Evolutionary conservation across 345 rosid species (phyloP).

Genomic region (Streptanthus diversifolius): DNA sequence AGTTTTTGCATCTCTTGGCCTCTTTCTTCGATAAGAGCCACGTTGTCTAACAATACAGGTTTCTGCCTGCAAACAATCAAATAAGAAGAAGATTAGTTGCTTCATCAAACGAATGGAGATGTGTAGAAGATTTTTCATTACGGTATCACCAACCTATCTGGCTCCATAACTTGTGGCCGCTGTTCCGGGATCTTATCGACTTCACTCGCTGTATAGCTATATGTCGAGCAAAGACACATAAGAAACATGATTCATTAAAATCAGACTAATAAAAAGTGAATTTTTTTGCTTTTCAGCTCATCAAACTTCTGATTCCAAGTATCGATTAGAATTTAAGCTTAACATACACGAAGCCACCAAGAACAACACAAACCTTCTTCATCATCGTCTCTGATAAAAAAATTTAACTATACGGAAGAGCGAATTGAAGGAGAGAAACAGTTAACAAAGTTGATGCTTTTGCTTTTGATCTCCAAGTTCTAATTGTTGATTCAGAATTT

Average conservation of each 20-base stretch:
- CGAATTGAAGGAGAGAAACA: not conserved
- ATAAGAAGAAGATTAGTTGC: not conserved
- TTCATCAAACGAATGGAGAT: not conserved
- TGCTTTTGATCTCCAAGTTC: not conserved
- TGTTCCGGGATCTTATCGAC: slow-evolving; percentile 24
- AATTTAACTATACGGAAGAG: not conserved
- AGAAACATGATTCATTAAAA: not conserved
- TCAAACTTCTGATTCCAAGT: not conserved
- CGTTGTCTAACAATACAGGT: slow-evolving; percentile 81
- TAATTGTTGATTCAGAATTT: not conserved
- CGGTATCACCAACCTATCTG: slow-evolving; percentile 12
- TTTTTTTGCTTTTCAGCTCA: not conserved
- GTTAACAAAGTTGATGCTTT: not conserved
- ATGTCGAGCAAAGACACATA: slow-evolving; percentile 25
- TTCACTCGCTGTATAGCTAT: slow-evolving; percentile 34
- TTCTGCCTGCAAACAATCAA: slow-evolving; percentile 61
- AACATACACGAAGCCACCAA: not conserved
- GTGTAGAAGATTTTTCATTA: too few relatives aligned
- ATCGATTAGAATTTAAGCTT: not conserved
- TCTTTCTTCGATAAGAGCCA: slow-evolving; percentile 94
- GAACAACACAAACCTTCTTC: not conserved
- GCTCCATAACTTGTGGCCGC: slow-evolving; percentile 36
- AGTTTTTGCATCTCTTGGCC: slow-evolving; percentile 92
- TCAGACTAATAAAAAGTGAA: not conserved
- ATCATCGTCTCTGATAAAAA: not conserved